Conservation (phyloP, 2,329 filamentous ascomycete species). For the Corniculantispora saksenae region DNA sequence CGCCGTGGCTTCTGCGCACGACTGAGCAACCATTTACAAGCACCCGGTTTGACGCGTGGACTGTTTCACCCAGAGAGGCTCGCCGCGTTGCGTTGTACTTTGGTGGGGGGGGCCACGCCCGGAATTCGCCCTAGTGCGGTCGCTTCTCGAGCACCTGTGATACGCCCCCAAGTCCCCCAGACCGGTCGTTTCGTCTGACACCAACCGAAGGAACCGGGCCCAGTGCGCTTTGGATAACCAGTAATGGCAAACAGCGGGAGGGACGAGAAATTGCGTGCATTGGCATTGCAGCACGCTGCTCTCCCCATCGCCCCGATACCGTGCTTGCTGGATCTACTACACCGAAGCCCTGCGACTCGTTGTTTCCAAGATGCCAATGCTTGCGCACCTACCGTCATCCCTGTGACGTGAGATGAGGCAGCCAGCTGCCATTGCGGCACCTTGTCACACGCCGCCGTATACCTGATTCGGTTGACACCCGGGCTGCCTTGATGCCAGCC, state of each 20-base stretch:
- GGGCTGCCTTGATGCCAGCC: not conserved
- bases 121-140: conserved; percentile 13
- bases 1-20: not conserved
- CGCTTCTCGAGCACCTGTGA: not conserved
- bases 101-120: not conserved
- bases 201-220: not conserved
- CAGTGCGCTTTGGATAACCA: not conserved
- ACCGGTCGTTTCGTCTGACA: conserved; percentile 17
- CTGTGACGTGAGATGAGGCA: not conserved
- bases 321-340: not conserved
- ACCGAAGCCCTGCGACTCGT: not conserved
- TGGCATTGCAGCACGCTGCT: not conserved
- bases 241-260: not conserved
- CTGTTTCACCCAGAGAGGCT: conserved; percentile 10
- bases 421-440: not conserved
- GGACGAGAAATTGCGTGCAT: not conserved
- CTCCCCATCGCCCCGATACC: not conserved
- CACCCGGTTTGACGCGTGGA: conserved; percentile 2
- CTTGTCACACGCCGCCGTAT: conserved; percentile 11
- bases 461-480: conserved; percentile 6
- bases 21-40: not conserved
- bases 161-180: not conserved
- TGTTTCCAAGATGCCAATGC: not conserved
- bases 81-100: not conserved
- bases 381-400: not conserved